These are phyloP conservation scores for Scheffersomyces illinoinensis DNA, from an alignment of 1,139 yeast genomes.

Conservation along the genomic window DNA sequence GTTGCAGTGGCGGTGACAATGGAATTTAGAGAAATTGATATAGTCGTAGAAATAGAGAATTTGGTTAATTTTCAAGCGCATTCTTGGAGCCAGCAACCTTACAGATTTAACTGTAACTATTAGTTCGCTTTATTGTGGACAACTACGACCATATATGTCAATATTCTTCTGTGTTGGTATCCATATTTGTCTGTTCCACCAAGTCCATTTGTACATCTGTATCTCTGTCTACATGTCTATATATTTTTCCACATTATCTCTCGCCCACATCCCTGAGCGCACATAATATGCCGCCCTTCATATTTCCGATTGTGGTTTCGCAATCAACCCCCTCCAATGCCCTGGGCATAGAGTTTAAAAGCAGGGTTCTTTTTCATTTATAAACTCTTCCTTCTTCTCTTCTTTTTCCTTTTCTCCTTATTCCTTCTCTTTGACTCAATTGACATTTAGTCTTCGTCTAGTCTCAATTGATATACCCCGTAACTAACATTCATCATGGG, in stretches of 20 bases:
- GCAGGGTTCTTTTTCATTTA: neutral
- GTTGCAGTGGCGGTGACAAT: neutral
- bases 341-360: neutral
- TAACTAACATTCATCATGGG: slow-evolving; percentile 25
- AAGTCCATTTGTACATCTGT: too few species aligned
- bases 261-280: neutral
- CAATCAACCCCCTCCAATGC: neutral
- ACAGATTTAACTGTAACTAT: neutral
- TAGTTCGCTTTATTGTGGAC: neutral
- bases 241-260: neutral
- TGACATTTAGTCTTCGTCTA: slow-evolving; percentile 4
- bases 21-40: neutral
- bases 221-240: neutral
- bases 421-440: neutral
- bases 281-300: neutral
- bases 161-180: too few species aligned
- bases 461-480: slow-evolving; percentile 1
- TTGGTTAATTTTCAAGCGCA: neutral
- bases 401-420: neutral
- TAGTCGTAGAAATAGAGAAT: neutral
- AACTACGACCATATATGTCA: too few species aligned
- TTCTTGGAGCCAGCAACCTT: neutral
- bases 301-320: neutral
- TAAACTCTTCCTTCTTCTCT: neutral
- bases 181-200: too few species aligned